phyloP scores from a whole-genome alignment of 1,284 basidiomycete species.

The Heterobasidion annosum region DNA sequence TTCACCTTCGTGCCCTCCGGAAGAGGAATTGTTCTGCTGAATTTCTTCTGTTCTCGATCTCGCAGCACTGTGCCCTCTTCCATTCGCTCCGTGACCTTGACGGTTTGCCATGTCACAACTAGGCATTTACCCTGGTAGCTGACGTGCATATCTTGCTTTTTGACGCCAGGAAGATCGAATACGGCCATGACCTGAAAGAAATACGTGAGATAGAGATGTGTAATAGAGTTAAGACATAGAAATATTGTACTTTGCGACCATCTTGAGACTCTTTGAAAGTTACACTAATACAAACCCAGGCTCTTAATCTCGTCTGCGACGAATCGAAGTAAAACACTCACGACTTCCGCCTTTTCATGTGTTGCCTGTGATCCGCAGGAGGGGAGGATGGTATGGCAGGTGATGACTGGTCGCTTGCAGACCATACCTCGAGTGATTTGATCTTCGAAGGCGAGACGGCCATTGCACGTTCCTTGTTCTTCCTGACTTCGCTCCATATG shows the following conservation, averaged over 20 bases:
- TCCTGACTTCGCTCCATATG: constrained; percentile 54
- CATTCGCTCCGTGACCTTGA: constrained; percentile 45
- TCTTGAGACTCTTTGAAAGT: constrained; percentile 59
- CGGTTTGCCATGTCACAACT: constrained; percentile 58
- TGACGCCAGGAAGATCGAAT: constrained; percentile 57
- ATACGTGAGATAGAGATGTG: background rate
- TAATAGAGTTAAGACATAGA: constrained; percentile 17
- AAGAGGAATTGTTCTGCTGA: constrained; percentile 35
- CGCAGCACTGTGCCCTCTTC: constrained; percentile 50
- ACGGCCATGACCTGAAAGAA: constrained; percentile 27
- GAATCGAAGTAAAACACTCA: constrained; percentile 20
- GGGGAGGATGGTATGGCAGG: constrained; percentile 2
- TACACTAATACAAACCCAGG: constrained; percentile 29
- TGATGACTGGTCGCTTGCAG: constrained; percentile 18
- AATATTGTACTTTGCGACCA: constrained; percentile 41
- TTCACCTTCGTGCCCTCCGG: constrained; percentile 39
- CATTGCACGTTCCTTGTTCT: constrained; percentile 53
- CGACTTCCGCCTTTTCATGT: constrained; percentile 48
- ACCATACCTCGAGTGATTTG: constrained; percentile 45
- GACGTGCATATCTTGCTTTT: constrained; percentile 65
- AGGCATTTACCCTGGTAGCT: constrained; percentile 53
- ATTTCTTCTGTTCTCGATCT: constrained; percentile 49
- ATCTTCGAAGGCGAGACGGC: constrained; percentile 58
- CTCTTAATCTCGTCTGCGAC: no score
- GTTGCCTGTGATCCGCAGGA: constrained; percentile 18